A percentile compares a stretch with the other conserved stretches of the same genome.
Evolutionary conservation across 306 rosid genomes (phyloP).

Genomic region (Castanopsis chinensis): DNA sequence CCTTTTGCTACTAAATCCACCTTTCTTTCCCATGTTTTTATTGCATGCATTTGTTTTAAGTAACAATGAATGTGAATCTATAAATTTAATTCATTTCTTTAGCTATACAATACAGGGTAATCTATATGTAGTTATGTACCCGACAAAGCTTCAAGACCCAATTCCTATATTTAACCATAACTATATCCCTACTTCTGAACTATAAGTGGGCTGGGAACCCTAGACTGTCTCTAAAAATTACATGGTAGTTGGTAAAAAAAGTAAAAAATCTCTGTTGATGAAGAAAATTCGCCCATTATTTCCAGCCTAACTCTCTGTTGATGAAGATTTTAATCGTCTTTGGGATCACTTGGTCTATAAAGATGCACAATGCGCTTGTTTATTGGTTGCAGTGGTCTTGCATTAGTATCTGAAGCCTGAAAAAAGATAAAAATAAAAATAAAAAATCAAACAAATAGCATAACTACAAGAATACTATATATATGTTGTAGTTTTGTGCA

Average conservation of each 20-base stretch:
- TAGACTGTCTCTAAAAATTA: background rate
- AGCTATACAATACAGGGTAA: no score
- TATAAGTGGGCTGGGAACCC: background rate
- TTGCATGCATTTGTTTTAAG: no score
- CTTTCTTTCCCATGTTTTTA: no score
- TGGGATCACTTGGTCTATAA: slow-evolving; percentile 18
- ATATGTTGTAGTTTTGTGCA: no score
- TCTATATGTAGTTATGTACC: background rate
- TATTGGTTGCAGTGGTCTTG: slow-evolving; percentile 63
- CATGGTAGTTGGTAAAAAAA: no score
- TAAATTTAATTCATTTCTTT: slow-evolving; percentile 29
- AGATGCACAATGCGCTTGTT: slow-evolving; percentile 47
- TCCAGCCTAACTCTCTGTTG: no score
- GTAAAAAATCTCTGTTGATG: no score
- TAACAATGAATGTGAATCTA: background rate
- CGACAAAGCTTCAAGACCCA: background rate
- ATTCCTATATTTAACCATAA: background rate
- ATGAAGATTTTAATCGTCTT: slow-evolving; percentile 14
- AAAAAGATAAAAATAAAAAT: background rate
- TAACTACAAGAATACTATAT: no score
- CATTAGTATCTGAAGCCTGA: slow-evolving; percentile 63
- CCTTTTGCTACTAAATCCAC: no score
- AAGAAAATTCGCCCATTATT: no score
- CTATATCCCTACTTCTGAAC: background rate
- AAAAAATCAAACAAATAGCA: background rate